A percentile compares a stretch with the other conserved stretches of the same genome.
Evolutionary conservation across 2,329 filamentous ascomycete genomes (phyloP).

Genomic region (Gyromitra esculenta): DNA sequence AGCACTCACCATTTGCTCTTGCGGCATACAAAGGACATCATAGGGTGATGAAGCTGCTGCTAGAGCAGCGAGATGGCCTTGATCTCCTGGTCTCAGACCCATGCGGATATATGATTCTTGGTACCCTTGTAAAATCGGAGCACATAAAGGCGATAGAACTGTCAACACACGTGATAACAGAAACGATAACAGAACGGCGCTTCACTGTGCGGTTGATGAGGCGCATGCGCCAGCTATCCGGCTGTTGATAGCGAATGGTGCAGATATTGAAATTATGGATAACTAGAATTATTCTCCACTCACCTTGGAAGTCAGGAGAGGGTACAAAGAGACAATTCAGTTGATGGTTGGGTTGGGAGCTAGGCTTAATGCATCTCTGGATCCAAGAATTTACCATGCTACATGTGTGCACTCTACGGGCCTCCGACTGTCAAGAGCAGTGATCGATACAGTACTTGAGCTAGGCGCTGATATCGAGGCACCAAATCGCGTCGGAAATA

Average conservation of each 20-base stretch:
- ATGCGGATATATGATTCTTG: neutral
- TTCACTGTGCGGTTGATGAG: neutral
- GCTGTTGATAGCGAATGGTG: neutral
- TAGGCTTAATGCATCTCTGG: neutral
- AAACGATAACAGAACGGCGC: neutral
- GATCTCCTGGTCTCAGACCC: neutral
- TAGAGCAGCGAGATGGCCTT: neutral
- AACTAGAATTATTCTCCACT: neutral
- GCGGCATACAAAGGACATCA: neutral
- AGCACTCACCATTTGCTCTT: neutral
- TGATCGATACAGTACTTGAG: neutral
- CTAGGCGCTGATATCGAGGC: neutral
- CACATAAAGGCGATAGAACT: neutral
- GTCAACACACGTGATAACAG: neutral
- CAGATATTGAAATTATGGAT: neutral
- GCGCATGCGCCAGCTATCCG: neutral
- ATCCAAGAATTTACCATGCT: neutral
- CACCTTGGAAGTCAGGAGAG: neutral
- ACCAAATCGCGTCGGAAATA: neutral
- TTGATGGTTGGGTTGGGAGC: neutral
- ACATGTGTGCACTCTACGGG: neutral
- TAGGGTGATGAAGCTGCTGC: conserved; percentile 1
- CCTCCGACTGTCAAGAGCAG: neutral
- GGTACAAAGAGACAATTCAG: neutral
- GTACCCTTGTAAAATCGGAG: neutral